Percentiles rank a stretch among this genome's conserved stretches.
Conservation (phyloP, 2,329 filamentous ascomycete genomes). For the Westerdykella sp. region DNA sequence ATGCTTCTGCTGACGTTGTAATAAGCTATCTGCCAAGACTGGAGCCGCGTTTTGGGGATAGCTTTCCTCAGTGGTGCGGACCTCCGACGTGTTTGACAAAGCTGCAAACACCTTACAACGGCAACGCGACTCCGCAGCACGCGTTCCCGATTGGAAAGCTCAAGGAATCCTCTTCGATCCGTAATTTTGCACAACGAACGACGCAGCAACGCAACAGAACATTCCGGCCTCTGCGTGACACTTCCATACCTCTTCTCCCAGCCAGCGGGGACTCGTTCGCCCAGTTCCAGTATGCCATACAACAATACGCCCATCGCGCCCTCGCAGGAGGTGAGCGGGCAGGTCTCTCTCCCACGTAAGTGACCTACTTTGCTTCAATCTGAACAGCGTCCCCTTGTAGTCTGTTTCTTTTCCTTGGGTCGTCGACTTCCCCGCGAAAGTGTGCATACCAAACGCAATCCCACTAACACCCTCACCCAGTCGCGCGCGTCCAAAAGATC, state of each 20-base stretch:
- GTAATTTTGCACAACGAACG: too few species aligned
- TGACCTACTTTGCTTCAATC: constrained; percentile 11
- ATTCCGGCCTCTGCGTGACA: too few species aligned
- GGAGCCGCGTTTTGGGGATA: too few species aligned
- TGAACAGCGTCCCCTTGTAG: not conserved
- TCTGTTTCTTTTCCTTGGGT: too few species aligned
- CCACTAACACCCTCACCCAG: constrained; percentile 43
- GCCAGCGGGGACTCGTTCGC: not conserved
- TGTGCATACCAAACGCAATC: not conserved
- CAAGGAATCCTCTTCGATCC: too few species aligned
- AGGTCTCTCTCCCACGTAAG: constrained; percentile 78
- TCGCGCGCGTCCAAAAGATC: constrained; percentile 94
- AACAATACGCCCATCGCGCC: constrained; percentile 80
- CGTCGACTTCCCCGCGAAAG: too few species aligned
- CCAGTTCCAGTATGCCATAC: constrained; percentile 63
- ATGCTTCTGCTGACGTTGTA: too few species aligned
- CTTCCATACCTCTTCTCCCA: too few species aligned
- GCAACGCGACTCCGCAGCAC: not conserved
- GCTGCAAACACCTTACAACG: constrained; percentile 1
- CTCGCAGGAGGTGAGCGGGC: constrained; percentile 74
- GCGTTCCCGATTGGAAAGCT: not conserved
- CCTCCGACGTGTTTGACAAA: constrained; percentile 3
- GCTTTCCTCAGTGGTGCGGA: too few species aligned
- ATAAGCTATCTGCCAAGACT: too few species aligned
- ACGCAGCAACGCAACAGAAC: too few species aligned